These are phyloP conservation scores for Alternaria sp. DNA, from an alignment of 2,329 filamentous ascomycete genomes.

Conservation along the genomic window DNA sequence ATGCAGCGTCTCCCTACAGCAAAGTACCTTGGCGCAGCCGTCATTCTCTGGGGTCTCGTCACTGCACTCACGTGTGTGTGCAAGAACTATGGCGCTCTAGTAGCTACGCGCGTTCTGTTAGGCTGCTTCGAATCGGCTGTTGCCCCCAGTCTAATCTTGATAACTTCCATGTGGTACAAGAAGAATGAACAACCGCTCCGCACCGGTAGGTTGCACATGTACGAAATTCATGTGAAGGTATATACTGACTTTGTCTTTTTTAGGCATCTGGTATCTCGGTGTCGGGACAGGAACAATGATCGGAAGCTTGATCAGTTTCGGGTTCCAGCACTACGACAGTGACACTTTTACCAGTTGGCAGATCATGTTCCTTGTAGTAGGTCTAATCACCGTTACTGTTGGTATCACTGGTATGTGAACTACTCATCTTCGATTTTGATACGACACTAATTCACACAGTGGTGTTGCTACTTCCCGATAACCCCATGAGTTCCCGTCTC, in stretches of 20 bases:
- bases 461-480: constrained; percentile 64
- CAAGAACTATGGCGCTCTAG: constrained; percentile 61
- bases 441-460: constrained; percentile 40
- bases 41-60: constrained; percentile 59
- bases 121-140: constrained; percentile 61
- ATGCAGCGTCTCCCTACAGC: constrained; percentile 64
- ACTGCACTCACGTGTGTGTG: constrained; percentile 59
- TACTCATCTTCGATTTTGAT: no score
- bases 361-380: constrained; percentile 72
- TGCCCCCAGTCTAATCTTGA: constrained; percentile 68
- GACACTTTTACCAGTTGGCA: constrained; percentile 69
- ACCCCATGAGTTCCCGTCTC: constrained; percentile 36
- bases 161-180: constrained; percentile 73
- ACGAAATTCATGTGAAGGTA: background rate
- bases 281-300: constrained; percentile 59
- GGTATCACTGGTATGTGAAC: constrained; percentile 35
- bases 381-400: constrained; percentile 42
- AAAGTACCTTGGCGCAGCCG: constrained; percentile 60
- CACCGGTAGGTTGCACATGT: constrained; percentile 34
- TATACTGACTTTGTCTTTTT: background rate
- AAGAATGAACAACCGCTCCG: constrained; percentile 68
- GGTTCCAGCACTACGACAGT: constrained; percentile 61
- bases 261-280: constrained; percentile 52
- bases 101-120: constrained; percentile 61
- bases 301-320: constrained; percentile 66